Percentiles rank a stretch among this genome's conserved stretches.
These are phyloP conservation scores for Trichoderma aggressivum DNA, from an alignment of 2,329 filamentous ascomycete species.

Conservation along the genomic window DNA sequence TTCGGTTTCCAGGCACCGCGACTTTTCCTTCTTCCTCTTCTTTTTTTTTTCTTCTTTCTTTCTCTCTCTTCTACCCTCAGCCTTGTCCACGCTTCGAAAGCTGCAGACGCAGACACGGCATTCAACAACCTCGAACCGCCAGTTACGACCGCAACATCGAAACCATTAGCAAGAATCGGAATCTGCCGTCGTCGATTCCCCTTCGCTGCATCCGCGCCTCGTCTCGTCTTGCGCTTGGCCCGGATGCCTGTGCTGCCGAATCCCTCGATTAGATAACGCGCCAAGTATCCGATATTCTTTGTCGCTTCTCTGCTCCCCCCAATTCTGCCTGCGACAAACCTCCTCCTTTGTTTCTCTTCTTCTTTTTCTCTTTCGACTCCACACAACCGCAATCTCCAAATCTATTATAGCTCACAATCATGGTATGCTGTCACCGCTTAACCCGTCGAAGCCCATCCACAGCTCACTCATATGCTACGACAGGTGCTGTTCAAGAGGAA, in stretches of 20 bases:
- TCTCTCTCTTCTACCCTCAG: background rate
- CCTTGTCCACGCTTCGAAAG: background rate
- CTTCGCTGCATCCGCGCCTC: background rate
- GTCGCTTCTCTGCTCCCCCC: background rate
- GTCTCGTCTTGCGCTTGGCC: background rate
- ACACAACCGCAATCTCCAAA: background rate
- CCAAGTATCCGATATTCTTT: background rate
- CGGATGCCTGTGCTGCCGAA: conserved; percentile 17
- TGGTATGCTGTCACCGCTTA: conserved; percentile 12
- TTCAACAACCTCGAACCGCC: background rate
- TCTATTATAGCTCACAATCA: conserved; percentile 8
- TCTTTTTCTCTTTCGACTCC: background rate
- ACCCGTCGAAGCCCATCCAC: background rate
- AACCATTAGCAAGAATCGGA: background rate
- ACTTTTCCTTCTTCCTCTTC: too few species aligned
- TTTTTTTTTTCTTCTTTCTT: background rate
- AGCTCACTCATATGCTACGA: background rate
- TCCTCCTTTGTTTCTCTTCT: background rate
- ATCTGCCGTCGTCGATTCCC: background rate
- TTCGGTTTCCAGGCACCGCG: background rate
- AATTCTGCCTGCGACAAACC: background rate
- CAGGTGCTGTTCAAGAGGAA: conserved; percentile 73
- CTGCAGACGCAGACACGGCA: background rate
- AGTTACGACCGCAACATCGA: background rate
- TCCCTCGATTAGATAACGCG: conserved; percentile 12